These are phyloP conservation scores for Candida parachauliodes DNA, from an alignment of 805 yeast species.

Conservation along the genomic window DNA sequence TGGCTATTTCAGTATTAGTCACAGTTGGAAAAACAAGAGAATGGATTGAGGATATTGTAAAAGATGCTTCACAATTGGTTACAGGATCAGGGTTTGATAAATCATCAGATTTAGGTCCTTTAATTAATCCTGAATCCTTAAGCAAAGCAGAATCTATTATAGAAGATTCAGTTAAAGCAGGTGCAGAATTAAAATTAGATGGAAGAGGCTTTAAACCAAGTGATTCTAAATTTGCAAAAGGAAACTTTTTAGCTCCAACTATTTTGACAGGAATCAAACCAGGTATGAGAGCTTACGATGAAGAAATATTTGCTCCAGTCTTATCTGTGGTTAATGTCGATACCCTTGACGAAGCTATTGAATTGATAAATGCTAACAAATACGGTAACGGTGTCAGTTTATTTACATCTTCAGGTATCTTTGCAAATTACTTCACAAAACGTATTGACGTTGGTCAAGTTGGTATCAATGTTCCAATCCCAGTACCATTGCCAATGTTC, in stretches of 20 bases:
- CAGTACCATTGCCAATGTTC: slow-evolving; percentile 79
- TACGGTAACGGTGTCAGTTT: slow-evolving; percentile 74
- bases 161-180: slow-evolving; percentile 51
- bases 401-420: slow-evolving; percentile 66
- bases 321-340: slow-evolving; percentile 59
- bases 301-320: slow-evolving; percentile 77
- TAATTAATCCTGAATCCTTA: slow-evolving; percentile 58
- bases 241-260: slow-evolving; percentile 74
- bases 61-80: slow-evolving; percentile 52
- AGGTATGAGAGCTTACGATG: slow-evolving; percentile 69
- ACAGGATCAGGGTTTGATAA: slow-evolving; percentile 66
- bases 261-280: slow-evolving; percentile 58
- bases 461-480: slow-evolving; percentile 76
- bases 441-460: slow-evolving; percentile 73
- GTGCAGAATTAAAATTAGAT: slow-evolving; percentile 61
- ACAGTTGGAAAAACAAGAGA: slow-evolving; percentile 64
- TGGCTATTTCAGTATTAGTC: slow-evolving; percentile 72
- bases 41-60: slow-evolving; percentile 60
- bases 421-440: slow-evolving; percentile 67
- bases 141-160: slow-evolving; percentile 55
- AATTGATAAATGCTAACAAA: slow-evolving; percentile 50
- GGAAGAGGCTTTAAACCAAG: slow-evolving; percentile 50
- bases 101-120: slow-evolving; percentile 67
- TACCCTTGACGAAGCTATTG: slow-evolving; percentile 66
- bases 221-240: slow-evolving; percentile 40